Evolutionary conservation across 2,329 filamentous ascomycete species (phyloP), one percentile per base, ranked within the genome.

Genomic region (Penicillium decumbens): DNA sequence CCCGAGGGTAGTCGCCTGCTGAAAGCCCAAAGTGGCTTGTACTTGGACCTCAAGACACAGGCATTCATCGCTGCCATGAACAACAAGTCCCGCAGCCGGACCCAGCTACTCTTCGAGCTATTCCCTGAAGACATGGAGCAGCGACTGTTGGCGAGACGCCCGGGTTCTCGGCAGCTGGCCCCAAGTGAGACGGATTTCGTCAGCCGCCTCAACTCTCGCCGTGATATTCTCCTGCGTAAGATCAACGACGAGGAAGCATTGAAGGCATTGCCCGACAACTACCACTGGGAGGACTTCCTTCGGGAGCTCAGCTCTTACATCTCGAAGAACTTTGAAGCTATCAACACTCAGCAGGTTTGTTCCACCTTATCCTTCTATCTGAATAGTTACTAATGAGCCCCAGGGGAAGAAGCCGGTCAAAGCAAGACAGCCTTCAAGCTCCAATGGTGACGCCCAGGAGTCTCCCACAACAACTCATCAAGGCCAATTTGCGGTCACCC

Each of bases 31-130:
- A 80, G 79, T 1, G 75, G 78, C 12, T 69, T 86, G 24, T 83
- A 79, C 56, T 72, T 85, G 12, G 82, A 85, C 53, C 68, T 86
- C 15, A 86, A 86, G 67, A 85, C 83, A 1, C 83, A 85, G 63
- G 81, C 82, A 12, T 85, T 83, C 59, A 81, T 85, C 48, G 81
- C 80, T 3, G 79, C 80, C 3, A 73, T 82, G 60, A 77, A 80
- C 55, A 79, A 77, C 58, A 77, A 76, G 37, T 77, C 82, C 46
- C 76, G 75, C 25, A 72, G 74, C 2, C 76, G 77, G 42, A 77
- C 80, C 18, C 76, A 82, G 37, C 72, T 83, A 25, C 66, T 85
- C 25, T 76, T 80, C 47, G 77, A 82, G 45, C 67, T 85, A 0
- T 85, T 86, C 57, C 81, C 81, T 0, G 65, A 74, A 25, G 75